These are phyloP conservation scores for Salix suchowensis DNA, from an alignment of 345 rosid genomes.

Conservation along the genomic window DNA sequence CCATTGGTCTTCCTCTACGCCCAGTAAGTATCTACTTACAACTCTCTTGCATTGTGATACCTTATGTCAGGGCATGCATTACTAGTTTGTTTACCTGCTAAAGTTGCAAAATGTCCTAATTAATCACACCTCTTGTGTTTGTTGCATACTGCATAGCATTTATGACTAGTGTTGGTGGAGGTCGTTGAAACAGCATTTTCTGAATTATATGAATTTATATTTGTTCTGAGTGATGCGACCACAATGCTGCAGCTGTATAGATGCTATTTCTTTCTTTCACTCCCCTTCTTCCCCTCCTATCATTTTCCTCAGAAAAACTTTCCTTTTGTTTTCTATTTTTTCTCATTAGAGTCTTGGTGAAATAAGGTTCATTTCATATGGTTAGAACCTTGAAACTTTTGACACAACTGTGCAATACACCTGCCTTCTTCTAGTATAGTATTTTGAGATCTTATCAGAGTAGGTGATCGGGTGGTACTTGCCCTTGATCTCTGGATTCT, in stretches of 20 bases:
- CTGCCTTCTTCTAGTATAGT: background rate
- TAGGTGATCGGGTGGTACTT: background rate
- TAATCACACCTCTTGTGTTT: background rate
- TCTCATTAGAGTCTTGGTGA: background rate
- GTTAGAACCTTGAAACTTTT: background rate
- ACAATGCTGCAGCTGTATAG: background rate
- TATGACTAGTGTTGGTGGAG: background rate
- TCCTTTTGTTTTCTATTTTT: background rate
- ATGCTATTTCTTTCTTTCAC: background rate
- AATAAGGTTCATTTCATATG: background rate
- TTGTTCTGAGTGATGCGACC: background rate
- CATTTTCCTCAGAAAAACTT: background rate
- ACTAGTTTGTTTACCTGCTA: too few species aligned
- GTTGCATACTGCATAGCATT: background rate
- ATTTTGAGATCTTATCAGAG: background rate
- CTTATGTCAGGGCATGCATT: background rate
- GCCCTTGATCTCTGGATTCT: background rate
- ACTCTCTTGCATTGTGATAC: background rate
- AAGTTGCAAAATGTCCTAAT: background rate
- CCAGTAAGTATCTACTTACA: slow-evolving; percentile 40
- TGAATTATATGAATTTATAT: background rate
- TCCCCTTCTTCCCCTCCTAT: background rate
- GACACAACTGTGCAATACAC: background rate
- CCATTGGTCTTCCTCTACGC: slow-evolving; percentile 76
- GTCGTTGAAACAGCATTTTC: background rate